These are phyloP conservation scores for Staphylotrichum longicolle DNA, from an alignment of 495 filamentous ascomycete species.

Conservation along the genomic window DNA sequence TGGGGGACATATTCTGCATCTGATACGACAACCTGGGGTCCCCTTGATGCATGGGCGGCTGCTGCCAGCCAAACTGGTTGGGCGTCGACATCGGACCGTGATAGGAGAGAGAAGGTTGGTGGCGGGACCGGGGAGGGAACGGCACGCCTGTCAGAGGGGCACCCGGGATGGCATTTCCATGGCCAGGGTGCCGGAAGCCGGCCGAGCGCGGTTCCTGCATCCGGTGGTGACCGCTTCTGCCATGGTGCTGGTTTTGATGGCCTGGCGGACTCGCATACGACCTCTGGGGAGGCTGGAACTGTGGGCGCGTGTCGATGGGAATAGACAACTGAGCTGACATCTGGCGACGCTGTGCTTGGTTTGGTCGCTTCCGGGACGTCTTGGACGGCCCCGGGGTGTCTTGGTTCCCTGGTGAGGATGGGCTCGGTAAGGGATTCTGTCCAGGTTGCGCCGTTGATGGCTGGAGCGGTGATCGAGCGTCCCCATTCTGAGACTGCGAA, in stretches of 20 bases:
- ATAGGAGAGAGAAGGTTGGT: constrained; percentile 34
- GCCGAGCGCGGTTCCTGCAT: constrained; percentile 28
- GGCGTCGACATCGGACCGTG: constrained; percentile 27
- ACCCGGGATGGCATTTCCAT: constrained; percentile 14
- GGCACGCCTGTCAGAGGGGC: constrained; percentile 8
- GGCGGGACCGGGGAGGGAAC: constrained; percentile 23
- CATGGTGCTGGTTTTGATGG: constrained; percentile 23
- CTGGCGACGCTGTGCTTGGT: constrained; percentile 56
- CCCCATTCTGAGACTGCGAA: not conserved
- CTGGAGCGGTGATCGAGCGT: constrained; percentile 1
- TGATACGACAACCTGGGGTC: constrained; percentile 10
- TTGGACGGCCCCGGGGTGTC: constrained; percentile 8
- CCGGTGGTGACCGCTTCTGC: constrained; percentile 23
- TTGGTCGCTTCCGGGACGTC: constrained; percentile 46
- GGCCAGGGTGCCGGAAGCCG: constrained; percentile 26
- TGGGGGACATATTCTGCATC: constrained; percentile 6
- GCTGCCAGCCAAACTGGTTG: constrained; percentile 27
- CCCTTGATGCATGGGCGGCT: constrained; percentile 18
- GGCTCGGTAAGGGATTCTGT: not conserved
- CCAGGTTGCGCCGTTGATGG: not conserved
- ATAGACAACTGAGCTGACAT: constrained; percentile 53
- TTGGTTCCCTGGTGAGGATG: not conserved
- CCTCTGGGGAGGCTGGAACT: constrained; percentile 23
- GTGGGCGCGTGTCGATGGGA: constrained; percentile 45
- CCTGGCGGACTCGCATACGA: constrained; percentile 17